A percentile compares a stretch with the other conserved stretches of the same genome.
These are phyloP conservation scores for Leccinum angustisporum DNA, from an alignment of 1,284 basidiomycete species.

Conservation along the genomic window DNA sequence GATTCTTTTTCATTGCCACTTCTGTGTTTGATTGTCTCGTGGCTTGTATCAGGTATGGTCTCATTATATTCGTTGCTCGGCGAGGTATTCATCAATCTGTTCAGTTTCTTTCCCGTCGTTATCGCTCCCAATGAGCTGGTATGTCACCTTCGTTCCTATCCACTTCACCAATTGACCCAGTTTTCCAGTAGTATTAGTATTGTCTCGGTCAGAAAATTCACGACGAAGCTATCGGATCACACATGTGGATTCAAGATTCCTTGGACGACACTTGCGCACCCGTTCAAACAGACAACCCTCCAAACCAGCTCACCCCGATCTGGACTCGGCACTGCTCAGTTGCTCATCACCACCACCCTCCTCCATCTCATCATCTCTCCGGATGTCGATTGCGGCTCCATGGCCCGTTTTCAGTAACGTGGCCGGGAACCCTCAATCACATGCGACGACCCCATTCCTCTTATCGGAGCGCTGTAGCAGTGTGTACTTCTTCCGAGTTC, in stretches of 20 bases:
- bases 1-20: too few species aligned
- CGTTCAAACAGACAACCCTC: slow-evolving; percentile 13
- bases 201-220: slow-evolving; percentile 11
- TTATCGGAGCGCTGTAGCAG: slow-evolving; percentile 13
- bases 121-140: not conserved
- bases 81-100: not conserved
- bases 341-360: not conserved
- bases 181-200: too few species aligned
- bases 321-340: slow-evolving; percentile 12
- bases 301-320: slow-evolving; percentile 17
- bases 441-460: not conserved
- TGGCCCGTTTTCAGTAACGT: too few species aligned
- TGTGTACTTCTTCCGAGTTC: slow-evolving; percentile 1
- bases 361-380: slow-evolving; percentile 6
- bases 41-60: too few species aligned
- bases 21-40: too few species aligned
- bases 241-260: slow-evolving; percentile 12
- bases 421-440: too few species aligned
- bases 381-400: slow-evolving; percentile 1
- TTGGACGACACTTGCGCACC: slow-evolving; percentile 15
- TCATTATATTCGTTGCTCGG: too few species aligned
- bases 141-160: too few species aligned
- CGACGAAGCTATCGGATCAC: slow-evolving; percentile 7
- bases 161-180: too few species aligned
- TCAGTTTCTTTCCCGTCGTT: not conserved